These are phyloP conservation scores for Rhodotorula sp. DNA, from an alignment of 1,284 basidiomycete genomes.

Conservation along the genomic window DNA sequence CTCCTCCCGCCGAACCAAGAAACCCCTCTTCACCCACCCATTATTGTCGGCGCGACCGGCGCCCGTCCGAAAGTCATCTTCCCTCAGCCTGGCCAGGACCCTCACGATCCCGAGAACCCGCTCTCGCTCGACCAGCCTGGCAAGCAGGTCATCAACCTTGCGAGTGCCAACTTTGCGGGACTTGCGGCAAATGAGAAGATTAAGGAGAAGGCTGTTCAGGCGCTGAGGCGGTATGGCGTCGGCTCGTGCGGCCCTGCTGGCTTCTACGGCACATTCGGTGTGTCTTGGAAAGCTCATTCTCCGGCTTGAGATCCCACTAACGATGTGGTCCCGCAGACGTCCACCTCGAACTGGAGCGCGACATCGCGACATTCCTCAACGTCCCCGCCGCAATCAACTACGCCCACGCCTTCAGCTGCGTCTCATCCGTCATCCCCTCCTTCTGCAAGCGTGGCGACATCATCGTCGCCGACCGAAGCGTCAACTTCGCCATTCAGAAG, in stretches of 20 bases:
- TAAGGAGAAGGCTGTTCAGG: constrained; percentile 80
- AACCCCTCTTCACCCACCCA: constrained; percentile 66
- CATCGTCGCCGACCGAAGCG: constrained; percentile 92
- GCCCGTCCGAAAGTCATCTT: constrained; percentile 70
- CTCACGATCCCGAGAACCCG: constrained; percentile 34
- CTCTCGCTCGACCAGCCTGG: constrained; percentile 41
- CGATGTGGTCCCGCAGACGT: constrained; percentile 61
- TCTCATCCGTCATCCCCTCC: constrained; percentile 91
- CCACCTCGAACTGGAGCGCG: constrained; percentile 81
- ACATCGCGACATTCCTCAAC: constrained; percentile 86
- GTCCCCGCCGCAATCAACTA: constrained; percentile 88
- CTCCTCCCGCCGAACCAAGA: constrained; percentile 63
- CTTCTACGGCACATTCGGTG: constrained; percentile 94
- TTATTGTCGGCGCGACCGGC: constrained; percentile 76
- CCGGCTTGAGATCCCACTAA: constrained; percentile 21
- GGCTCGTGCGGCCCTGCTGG: constrained; percentile 96
- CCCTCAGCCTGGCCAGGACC: constrained; percentile 57
- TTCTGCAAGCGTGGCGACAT: constrained; percentile 98
- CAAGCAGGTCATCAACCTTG: constrained; percentile 81
- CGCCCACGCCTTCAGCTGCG: constrained; percentile 88
- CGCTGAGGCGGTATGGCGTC: constrained; percentile 86
- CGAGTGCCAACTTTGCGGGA: constrained; percentile 89
- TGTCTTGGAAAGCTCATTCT: constrained; percentile 37
- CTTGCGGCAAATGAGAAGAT: constrained; percentile 83
- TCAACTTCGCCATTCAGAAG: constrained; percentile 94